phyloP scores from a whole-genome alignment of 2,329 filamentous ascomycete species.

The Ceratocystis variospora region DNA sequence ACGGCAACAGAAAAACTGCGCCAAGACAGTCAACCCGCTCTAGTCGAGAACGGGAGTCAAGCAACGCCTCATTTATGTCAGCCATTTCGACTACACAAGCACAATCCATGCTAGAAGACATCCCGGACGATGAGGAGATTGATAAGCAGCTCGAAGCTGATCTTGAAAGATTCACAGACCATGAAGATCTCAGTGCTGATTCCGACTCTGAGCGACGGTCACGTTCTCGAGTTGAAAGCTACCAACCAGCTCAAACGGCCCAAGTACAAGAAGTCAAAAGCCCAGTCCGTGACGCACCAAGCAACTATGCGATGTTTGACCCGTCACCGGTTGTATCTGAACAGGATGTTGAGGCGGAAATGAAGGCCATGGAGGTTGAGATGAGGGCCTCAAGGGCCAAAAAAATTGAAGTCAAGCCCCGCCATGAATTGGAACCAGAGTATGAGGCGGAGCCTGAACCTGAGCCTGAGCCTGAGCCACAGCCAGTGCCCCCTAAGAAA shows the following conservation, averaged over 20 bases:
- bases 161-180: slow-evolving; percentile 42
- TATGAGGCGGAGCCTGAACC: background rate
- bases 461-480: slow-evolving; percentile 23
- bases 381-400: slow-evolving; percentile 29
- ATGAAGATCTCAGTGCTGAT: slow-evolving; percentile 36
- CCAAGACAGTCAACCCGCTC: slow-evolving; percentile 29
- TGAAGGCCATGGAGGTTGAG: slow-evolving; percentile 36
- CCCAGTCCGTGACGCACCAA: background rate
- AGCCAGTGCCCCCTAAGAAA: slow-evolving; percentile 39
- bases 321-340: slow-evolving; percentile 35
- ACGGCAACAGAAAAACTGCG: slow-evolving; percentile 30
- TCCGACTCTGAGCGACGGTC: slow-evolving; percentile 32
- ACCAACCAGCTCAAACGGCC: slow-evolving; percentile 18
- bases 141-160: slow-evolving; percentile 53
- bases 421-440: background rate
- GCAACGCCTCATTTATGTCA: slow-evolving; percentile 38
- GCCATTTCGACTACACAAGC: slow-evolving; percentile 36
- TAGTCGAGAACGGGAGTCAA: slow-evolving; percentile 16
- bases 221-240: slow-evolving; percentile 24
- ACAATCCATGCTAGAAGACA: slow-evolving; percentile 28
- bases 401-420: slow-evolving; percentile 11
- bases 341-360: slow-evolving; percentile 37
- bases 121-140: slow-evolving; percentile 50
- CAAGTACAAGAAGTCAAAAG: background rate
- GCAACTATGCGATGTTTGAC: slow-evolving; percentile 41